Evolutionary conservation across 1,284 basidiomycete species (phyloP), one percentile per base, ranked within the genome.

Genomic region (Apiotrichum sp.): DNA sequence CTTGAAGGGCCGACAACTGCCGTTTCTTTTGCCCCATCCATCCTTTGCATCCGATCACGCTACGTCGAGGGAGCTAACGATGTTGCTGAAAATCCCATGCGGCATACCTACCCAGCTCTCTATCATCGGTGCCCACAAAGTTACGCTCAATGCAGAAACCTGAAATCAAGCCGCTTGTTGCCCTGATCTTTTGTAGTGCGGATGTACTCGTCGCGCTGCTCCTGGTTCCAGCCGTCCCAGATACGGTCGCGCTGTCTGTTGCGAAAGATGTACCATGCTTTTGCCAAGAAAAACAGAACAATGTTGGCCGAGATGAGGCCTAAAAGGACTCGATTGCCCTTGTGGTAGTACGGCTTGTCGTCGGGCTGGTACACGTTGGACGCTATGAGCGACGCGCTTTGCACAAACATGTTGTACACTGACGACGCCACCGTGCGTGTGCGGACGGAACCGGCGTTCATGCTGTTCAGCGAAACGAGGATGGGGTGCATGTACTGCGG

Each of bases 401-500:
- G 70, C 9, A 70, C 69, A 14, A 58, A 54, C 65, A 70, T 70
- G 64, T 72, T 72, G 63, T 72, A 70, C 2, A 70, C 46, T 0
- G 63, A 65, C 43, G 61, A 61, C 0, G 67, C 62, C 51, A 67
- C 49, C 56, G 69, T 66, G 66, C 65, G 39, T 66, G 70, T 70
- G 34, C 69, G 58, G 2, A 65, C 70, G 3, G 65, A 67, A 11
- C 70, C 70, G 0, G 69, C 58, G 50, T 72, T 72, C 59, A 62
- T 63, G 38, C 56, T 59, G 47, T 59, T 64, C 55, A 65, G 56
- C 3, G 65, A 66, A 4, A 71, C 69, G 4, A 69, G 42, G 31
- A 71, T 50, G 7, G 55, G 55, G 36, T 57, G 55, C 4, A 34
- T 22, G 33, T 57, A 57, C 46, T 52, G 34, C 11, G 8, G 44